These are phyloP conservation scores for Debaryomyces udenii DNA, from an alignment of 1,139 yeast species.

Conservation along the genomic window DNA sequence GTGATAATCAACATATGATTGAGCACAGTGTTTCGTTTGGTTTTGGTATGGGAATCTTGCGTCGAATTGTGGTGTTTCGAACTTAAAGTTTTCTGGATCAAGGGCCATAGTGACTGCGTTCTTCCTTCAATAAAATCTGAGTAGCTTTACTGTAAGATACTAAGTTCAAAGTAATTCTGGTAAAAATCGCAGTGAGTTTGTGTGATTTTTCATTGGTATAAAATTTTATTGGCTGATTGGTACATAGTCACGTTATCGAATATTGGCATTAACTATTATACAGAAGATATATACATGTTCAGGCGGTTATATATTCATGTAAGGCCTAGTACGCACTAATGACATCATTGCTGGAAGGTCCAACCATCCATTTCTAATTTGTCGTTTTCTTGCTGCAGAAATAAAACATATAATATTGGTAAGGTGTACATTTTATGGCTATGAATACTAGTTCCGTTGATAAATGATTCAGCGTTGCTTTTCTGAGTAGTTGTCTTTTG, in stretches of 20 bases:
- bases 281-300: slow-evolving; percentile 5
- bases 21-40: slow-evolving; percentile 99
- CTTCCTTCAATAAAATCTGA: slow-evolving; percentile 3
- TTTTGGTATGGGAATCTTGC: slow-evolving; percentile 96
- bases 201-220: slow-evolving; percentile 10
- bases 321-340: background rate
- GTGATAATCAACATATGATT: slow-evolving; percentile 96
- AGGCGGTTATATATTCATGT: too few species aligned
- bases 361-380: slow-evolving; percentile 3
- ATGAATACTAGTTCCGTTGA: slow-evolving; percentile 11
- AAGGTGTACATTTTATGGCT: slow-evolving; percentile 23
- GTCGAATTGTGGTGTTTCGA: slow-evolving; percentile 86
- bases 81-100: slow-evolving; percentile 52
- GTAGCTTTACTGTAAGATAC: slow-evolving; percentile 5
- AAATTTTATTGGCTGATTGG: slow-evolving; percentile 7
- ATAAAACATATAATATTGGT: slow-evolving; percentile 21
- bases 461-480: slow-evolving; percentile 2
- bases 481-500: slow-evolving; percentile 3
- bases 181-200: slow-evolving; percentile 4
- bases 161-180: background rate
- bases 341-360: slow-evolving; percentile 1
- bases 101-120: slow-evolving; percentile 37
- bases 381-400: background rate
- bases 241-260: background rate
- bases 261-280: slow-evolving; percentile 2